Evolutionary conservation across 176 grass and related monocot species (phyloP).

Genomic region (Eremochloa ophiuroides): DNA sequence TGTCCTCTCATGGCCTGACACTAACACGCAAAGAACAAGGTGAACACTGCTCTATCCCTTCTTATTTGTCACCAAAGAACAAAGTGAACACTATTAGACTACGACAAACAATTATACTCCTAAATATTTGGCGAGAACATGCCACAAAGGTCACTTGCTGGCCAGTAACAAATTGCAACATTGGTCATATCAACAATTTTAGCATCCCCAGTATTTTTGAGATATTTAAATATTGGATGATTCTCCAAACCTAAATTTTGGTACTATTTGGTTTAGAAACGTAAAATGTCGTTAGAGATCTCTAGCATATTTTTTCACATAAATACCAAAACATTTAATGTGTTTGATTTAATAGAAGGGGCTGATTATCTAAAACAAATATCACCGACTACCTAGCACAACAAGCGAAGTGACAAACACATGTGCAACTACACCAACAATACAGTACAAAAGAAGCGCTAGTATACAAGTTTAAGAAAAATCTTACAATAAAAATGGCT

Average conservation of each 20-base stretch:
- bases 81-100: too few relatives aligned
- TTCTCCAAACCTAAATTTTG: slow-evolving; percentile 32
- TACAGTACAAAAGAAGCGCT: background rate
- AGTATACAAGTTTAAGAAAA: background rate
- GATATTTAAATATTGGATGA: background rate
- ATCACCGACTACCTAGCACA: background rate
- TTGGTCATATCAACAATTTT: too few relatives aligned
- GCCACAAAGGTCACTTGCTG: too few relatives aligned
- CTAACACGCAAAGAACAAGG: too few relatives aligned
- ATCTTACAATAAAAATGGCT: background rate
- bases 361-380: background rate
- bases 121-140: too few relatives aligned
- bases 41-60: too few relatives aligned
- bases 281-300: slow-evolving; percentile 17
- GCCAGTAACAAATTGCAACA: too few relatives aligned
- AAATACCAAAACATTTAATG: background rate
- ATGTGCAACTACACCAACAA: background rate
- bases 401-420: background rate
- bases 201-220: too few relatives aligned
- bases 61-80: too few relatives aligned
- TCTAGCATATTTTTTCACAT: slow-evolving; percentile 35
- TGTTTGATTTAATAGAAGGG: background rate
- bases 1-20: too few relatives aligned
- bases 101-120: too few relatives aligned
- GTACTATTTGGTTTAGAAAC: slow-evolving; percentile 46